Conservation (phyloP, 1,139 yeast genomes). For the Protomyces arabidopsidicola region DNA sequence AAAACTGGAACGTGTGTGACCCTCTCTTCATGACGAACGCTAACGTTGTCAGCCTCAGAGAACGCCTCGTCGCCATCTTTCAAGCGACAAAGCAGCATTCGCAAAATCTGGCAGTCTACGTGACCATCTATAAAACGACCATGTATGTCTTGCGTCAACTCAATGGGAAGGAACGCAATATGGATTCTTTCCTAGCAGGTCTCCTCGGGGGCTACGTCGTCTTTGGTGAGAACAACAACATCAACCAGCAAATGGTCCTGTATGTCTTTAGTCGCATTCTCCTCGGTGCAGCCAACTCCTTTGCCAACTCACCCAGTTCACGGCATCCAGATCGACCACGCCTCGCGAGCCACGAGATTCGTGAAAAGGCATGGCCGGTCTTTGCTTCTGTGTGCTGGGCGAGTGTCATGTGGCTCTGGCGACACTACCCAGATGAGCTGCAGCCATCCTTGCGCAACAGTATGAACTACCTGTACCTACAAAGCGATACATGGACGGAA, state of each 20-base stretch:
- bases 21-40: neutral
- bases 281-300: constrained; percentile 51
- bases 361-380: constrained; percentile 48
- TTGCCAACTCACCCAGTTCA: constrained; percentile 34
- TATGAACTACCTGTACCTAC: constrained; percentile 63
- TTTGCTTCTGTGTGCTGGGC: constrained; percentile 75
- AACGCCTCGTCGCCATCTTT: constrained; percentile 50
- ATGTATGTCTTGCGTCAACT: constrained; percentile 37
- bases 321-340: constrained; percentile 1
- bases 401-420: constrained; percentile 65
- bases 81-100: constrained; percentile 65
- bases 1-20: constrained; percentile 41
- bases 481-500: constrained; percentile 42
- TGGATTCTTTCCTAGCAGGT: constrained; percentile 58
- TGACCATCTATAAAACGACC: constrained; percentile 53
- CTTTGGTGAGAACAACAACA: constrained; percentile 50
- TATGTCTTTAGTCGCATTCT: constrained; percentile 59
- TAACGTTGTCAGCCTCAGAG: constrained; percentile 41
- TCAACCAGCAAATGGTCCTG: constrained; percentile 48
- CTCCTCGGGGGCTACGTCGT: constrained; percentile 60
- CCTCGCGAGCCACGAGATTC: constrained; percentile 3
- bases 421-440: constrained; percentile 57
- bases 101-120: constrained; percentile 60
- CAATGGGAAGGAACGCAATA: constrained; percentile 33
- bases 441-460: constrained; percentile 66